These are phyloP conservation scores for Ascoidea rubescens DNA, from an alignment of 805 yeast genomes.

Conservation along the genomic window DNA sequence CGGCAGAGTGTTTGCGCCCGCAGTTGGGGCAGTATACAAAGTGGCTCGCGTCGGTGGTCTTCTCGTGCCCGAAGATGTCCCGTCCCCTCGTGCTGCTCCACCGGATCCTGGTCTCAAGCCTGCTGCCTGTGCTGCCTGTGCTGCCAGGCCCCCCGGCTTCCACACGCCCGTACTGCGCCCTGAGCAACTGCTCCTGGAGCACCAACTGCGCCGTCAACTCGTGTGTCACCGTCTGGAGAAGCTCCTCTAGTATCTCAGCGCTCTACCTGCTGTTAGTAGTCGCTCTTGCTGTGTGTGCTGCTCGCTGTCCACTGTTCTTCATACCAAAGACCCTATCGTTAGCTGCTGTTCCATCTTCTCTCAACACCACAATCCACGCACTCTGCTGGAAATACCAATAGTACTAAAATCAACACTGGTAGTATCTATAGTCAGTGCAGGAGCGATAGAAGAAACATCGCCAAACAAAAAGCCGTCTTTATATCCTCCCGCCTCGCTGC, in stretches of 20 bases:
- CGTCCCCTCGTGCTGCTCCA: slow-evolving; percentile 13
- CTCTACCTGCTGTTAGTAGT: slow-evolving; percentile 1
- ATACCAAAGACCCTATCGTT: not conserved
- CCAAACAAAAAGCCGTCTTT: too few species aligned
- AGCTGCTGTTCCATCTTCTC: not conserved
- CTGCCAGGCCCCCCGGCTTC: slow-evolving; percentile 11
- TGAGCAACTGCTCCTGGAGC: slow-evolving; percentile 17
- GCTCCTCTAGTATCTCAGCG: slow-evolving; percentile 14
- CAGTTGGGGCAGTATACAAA: slow-evolving; percentile 77
- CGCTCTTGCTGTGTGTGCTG: not conserved
- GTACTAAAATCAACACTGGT: not conserved
- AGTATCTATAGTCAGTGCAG: not conserved
- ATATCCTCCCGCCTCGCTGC: too few species aligned
- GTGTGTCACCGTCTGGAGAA: slow-evolving; percentile 18
- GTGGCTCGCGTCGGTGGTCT: slow-evolving; percentile 31
- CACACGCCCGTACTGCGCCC: slow-evolving; percentile 18
- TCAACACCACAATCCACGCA: slow-evolving; percentile 1
- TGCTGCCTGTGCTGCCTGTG: slow-evolving; percentile 1
- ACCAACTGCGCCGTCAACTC: slow-evolving; percentile 20
- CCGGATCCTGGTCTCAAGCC: slow-evolving; percentile 5
- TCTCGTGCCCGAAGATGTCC: slow-evolving; percentile 40
- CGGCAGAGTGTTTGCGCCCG: slow-evolving; percentile 76
- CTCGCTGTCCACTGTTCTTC: not conserved
- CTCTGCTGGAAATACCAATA: not conserved
- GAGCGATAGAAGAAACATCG: too few species aligned